Base-by-base conservation (phyloP, 345 rosid genomes). In the Arabidopsis suecica region DNA sequence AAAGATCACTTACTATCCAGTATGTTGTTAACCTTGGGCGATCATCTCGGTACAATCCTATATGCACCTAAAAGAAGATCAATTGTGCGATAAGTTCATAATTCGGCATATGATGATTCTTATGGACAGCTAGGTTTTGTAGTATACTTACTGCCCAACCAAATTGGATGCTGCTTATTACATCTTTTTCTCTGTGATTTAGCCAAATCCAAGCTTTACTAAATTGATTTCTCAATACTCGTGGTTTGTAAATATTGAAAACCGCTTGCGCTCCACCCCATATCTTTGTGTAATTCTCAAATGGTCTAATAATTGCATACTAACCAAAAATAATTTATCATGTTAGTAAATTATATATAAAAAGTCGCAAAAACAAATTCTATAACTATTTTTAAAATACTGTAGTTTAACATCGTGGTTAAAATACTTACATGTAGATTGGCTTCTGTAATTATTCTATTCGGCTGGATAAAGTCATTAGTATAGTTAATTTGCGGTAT, bases 181-280 rank as follows among this genome's bases (percentile, higher is more conserved):
- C 7, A 42, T 57, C 14, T 6, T 33, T 20, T 28, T 44, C 55
- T 69, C 33, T 69, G 9, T 69, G 65, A 44, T 56, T 69, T 10
- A 69, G 44, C 73, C 73, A 69, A 57, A 69, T 13, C 73, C 73
- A 69, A 56, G 33, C 54, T 12, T 69, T 69, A 44, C 73, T 57
- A 69, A 56, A 69, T 13, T 69, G 73, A 32, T 57, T 3, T 32
- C 32, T 18, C 33, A 11, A 10, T 20, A 57, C 65, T 13, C 0
- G 7, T 69, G 65, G 73, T 32, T 44, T 56, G 73, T 56, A 30
- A 12, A 69, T 44, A 56, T 18, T 34, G 34, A 69, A 42, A 30
- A 56, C 5, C 3, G 64, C 73, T 69, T 42, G 54, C 6, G 64
- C 73, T 69, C 73, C 73, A 16, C 1, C 7, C 32, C 40, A 69